Base-by-base conservation (phyloP, 805 yeast species). In the Nakazawaea wickerhamii region DNA sequence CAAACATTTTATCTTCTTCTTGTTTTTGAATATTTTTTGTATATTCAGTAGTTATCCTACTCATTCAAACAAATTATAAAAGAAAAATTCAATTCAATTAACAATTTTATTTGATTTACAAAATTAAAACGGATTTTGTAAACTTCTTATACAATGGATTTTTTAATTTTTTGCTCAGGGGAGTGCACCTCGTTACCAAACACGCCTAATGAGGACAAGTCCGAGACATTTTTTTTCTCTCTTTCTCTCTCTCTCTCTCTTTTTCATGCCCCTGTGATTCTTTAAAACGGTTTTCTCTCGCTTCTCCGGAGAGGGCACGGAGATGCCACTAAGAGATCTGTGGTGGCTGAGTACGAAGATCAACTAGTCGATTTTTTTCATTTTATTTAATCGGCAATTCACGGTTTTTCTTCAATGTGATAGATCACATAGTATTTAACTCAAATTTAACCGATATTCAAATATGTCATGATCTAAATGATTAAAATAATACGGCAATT, bases 1-100 rank as follows among this genome's bases (percentile, higher is more conserved):
- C 40, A 36, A 36, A 36, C 40, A 36, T 36, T 17, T 35, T 25
- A 11, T 31, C 17, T 10, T 31, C 15, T 31, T 17, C 13, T 17
- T 17, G 20, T 31, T 31, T 6, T 3, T 15, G n/a, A 13, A 25
- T 9, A 13, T 9, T 25, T 25, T 25, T 9, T 25, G 27, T 25
- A n/a, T 28, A 10, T n/a, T 13, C 31, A 8, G 31, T 11, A 28
- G 14, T 28, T 10, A 13, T 28, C 8, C 31, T 28, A n/a, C 14
- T 28, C 31, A 28, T 28, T 15, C 31, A 28, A 13, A n/a, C 31
- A 28, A 13, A 6, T 3, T 13, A 28, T 15, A 2, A 13, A n/a
- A 2, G 11, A 13, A 25, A 25, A 25, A 10, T 25, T 25, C 27
- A 10, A 2, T 9, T 2, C 2, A 25, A 2, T 25, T 9, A 25